Evolutionary conservation across 2,329 filamentous ascomycete species (phyloP), one percentile per base, ranked within the genome.

Genomic region (Aureobasidium lini): DNA sequence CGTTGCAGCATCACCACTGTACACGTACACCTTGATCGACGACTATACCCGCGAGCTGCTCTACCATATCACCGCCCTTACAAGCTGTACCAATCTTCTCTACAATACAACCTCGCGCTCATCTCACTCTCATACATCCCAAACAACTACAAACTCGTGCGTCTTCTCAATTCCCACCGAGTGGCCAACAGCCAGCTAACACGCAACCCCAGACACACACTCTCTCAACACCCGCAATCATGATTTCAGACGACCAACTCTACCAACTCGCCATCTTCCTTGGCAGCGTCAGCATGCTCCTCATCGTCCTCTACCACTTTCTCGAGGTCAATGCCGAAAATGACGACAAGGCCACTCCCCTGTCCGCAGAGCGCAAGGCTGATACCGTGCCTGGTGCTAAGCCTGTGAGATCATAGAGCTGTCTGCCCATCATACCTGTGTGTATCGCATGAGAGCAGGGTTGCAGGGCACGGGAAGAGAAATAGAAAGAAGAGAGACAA

Each of bases 261-360:
- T 96, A 97, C 81, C 83, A 83, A 63, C 84, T 99, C 32, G 92
- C 94, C 73, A 86, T 97, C 73, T 93, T 96, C 73, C 88, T 99
- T 62, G 94, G 94, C 77, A 88, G 86, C 59, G 83, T 86, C 42
- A 85, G 93, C 64, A 93, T 97, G 89, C 79, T 96, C 46, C 82
- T 99, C 63, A 96, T 97, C 65, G 85, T 99, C 32, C 76, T 95
- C 31, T 97, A 99, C 76, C 91, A 97, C 75, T 97, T 95, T 77
- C 85, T 99, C 68, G 93, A 97, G 73, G 84, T 96, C 78, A 97
- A 99, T 71, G 84, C 90, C n/a, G 79, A 81, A 65, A 81, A 86
- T 61, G 75, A 78, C 59, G 65, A 60, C 32, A 37, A 42, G 47
- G 23, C 23, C 23, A 44, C 57, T 6, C 60, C 64, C 23, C 46